Conservation (phyloP, 495 filamentous ascomycete genomes). For the Xylaria scruposa region DNA sequence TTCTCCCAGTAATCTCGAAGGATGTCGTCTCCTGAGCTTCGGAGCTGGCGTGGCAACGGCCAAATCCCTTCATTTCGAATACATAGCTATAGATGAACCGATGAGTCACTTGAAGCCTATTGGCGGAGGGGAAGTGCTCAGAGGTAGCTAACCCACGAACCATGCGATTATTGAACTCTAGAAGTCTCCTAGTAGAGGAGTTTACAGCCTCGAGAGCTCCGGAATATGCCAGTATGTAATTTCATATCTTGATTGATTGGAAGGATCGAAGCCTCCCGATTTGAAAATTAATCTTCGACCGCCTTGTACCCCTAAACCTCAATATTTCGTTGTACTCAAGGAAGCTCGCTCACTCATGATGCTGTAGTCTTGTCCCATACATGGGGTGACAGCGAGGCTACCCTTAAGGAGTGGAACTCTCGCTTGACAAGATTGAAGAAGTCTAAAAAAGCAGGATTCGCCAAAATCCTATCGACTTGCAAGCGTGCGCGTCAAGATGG, state of each 20-base stretch:
- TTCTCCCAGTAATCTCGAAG: not conserved
- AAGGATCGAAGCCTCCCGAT: not conserved
- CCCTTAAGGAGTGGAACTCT: constrained; percentile 24
- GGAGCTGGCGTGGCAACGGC: not conserved
- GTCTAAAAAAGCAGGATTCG: constrained; percentile 21
- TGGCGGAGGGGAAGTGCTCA: not conserved
- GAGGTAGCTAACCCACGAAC: not conserved
- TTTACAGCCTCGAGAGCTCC: constrained; percentile 5
- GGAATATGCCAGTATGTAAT: constrained; percentile 16
- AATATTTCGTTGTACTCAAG: not conserved
- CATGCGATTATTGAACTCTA: constrained; percentile 14
- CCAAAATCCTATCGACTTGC: constrained; percentile 29
- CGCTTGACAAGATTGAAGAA: constrained; percentile 21
- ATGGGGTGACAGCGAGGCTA: constrained; percentile 35
- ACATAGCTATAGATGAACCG: not conserved
- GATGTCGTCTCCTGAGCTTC: not conserved
- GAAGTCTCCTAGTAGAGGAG: constrained; percentile 12
- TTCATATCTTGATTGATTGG: not conserved
- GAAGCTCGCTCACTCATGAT: not conserved
- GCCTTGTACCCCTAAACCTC: not conserved
- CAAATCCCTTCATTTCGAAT: not conserved
- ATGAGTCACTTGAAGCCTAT: not conserved
- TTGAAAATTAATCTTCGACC: not conserved
- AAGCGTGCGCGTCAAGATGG: constrained; percentile 19
- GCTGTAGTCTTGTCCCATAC: constrained; percentile 34